Evolutionary conservation across 176 grass and related monocot genomes (phyloP).

Genomic region (Panicum miliaceum): DNA sequence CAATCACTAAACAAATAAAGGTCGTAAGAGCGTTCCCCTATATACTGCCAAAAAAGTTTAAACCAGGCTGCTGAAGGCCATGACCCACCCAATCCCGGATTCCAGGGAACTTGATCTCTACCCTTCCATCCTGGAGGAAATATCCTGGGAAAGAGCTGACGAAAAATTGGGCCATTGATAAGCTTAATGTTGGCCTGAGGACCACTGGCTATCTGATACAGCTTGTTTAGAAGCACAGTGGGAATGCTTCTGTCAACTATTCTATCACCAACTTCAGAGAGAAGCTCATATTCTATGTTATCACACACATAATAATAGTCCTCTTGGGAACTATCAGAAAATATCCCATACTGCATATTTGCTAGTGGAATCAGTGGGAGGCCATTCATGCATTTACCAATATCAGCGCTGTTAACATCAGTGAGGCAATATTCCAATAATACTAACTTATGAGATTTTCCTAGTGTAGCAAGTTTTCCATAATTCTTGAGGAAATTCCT

Average conservation of each 20-base stretch:
- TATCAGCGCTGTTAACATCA: constrained; percentile 66
- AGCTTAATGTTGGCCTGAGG: constrained; percentile 69
- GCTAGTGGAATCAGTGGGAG: constrained; percentile 85
- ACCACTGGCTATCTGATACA: constrained; percentile 68
- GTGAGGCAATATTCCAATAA: constrained; percentile 86
- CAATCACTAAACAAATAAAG: constrained; percentile 82
- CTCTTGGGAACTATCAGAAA: constrained; percentile 57
- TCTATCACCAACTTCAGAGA: constrained; percentile 66
- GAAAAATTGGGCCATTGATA: constrained; percentile 68
- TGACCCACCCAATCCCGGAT: constrained; percentile 56
- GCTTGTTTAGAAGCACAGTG: constrained; percentile 56
- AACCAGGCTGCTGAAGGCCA: constrained; percentile 78
- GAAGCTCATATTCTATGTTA: constrained; percentile 75
- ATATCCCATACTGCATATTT: constrained; percentile 77
- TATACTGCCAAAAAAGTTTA: constrained; percentile 92
- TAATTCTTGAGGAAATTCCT: constrained; percentile 71
- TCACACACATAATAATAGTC: constrained; percentile 74
- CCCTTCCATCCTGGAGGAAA: constrained; percentile 89
- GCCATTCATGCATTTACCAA: constrained; percentile 71
- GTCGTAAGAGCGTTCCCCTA: constrained; percentile 65
- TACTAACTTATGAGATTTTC: constrained; percentile 70
- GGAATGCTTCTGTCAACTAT: constrained; percentile 81
- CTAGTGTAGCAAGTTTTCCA: constrained; percentile 47
- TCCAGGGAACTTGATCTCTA: constrained; percentile 77
- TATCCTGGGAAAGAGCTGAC: constrained; percentile 75